These are phyloP conservation scores for Poa annua DNA, from an alignment of 176 grass and related monocot species.

Conservation along the genomic window DNA sequence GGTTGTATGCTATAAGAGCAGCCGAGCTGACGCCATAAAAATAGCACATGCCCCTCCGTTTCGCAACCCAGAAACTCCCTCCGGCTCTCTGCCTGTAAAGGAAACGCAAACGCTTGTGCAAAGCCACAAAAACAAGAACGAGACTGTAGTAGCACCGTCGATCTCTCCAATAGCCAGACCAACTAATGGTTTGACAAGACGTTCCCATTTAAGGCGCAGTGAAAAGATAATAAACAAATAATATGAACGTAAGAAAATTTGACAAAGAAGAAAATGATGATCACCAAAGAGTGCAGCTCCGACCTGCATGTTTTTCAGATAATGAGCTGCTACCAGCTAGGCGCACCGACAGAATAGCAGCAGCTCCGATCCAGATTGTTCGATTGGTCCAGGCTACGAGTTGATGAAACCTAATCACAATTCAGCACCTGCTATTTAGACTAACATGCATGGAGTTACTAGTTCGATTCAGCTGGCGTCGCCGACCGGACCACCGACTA, in stretches of 20 bases:
- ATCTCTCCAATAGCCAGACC: too few relatives aligned
- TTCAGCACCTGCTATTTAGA: not conserved
- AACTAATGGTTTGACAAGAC: too few relatives aligned
- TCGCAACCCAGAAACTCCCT: too few relatives aligned
- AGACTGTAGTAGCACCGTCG: too few relatives aligned
- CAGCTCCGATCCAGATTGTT: slow-evolving; percentile 3
- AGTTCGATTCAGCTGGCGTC: not conserved
- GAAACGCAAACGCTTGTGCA: too few relatives aligned
- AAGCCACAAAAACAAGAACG: too few relatives aligned
- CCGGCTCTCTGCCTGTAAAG: too few relatives aligned
- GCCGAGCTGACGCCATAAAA: not conserved
- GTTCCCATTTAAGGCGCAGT: too few relatives aligned
- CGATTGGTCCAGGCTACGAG: not conserved
- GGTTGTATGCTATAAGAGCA: not conserved
- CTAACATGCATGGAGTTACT: not conserved
- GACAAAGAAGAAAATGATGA: not conserved
- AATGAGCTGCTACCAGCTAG: not conserved
- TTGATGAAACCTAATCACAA: not conserved
- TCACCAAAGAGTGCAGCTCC: not conserved
- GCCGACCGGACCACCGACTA: not conserved
- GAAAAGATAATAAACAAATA: too few relatives aligned
- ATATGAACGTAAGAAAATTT: too few relatives aligned
- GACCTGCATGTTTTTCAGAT: not conserved
- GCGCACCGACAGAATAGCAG: not conserved
- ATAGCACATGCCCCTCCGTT: too few relatives aligned